A percentile compares a stretch with the other conserved stretches of the same genome.
phyloP scores from a whole-genome alignment of 2,329 filamentous ascomycete genomes.

The Sclerotinia spermophila region DNA sequence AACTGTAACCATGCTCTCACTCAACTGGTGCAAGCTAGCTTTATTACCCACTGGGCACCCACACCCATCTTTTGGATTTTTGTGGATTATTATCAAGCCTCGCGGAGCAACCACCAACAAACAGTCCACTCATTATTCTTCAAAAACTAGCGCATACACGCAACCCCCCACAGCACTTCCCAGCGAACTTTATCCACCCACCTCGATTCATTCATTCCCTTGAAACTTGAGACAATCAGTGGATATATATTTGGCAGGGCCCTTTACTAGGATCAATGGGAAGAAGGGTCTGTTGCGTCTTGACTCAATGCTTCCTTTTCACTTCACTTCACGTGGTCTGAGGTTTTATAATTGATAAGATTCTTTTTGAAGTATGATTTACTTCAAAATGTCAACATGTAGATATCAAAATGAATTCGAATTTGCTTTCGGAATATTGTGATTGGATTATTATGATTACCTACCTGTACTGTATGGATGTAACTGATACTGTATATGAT shows the following conservation, averaged over 20 bases:
- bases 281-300: background rate
- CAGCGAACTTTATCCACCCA: conserved; percentile 10
- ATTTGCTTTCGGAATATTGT: background rate
- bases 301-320: background rate
- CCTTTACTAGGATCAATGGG: background rate
- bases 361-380: background rate
- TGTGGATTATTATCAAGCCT: conserved; percentile 8
- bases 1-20: conserved; percentile 18
- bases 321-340: background rate
- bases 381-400: background rate
- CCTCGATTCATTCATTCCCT: background rate
- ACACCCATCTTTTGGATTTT: conserved; percentile 4
- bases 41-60: background rate
- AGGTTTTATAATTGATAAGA: background rate
- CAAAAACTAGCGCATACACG: conserved; percentile 3
- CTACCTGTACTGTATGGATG: too few relatives aligned
- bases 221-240: conserved; percentile 1
- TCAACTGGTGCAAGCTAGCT: conserved; percentile 8
- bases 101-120: background rate
- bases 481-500: too few relatives aligned
- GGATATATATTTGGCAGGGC: background rate
- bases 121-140: conserved; percentile 1
- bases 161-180: conserved; percentile 10
- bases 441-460: background rate
- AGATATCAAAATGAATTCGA: background rate